Percentiles rank a stretch among this genome's conserved stretches.
Evolutionary conservation across 495 filamentous ascomycete species (phyloP).

Genomic region (Mytilinidion resinicola): DNA sequence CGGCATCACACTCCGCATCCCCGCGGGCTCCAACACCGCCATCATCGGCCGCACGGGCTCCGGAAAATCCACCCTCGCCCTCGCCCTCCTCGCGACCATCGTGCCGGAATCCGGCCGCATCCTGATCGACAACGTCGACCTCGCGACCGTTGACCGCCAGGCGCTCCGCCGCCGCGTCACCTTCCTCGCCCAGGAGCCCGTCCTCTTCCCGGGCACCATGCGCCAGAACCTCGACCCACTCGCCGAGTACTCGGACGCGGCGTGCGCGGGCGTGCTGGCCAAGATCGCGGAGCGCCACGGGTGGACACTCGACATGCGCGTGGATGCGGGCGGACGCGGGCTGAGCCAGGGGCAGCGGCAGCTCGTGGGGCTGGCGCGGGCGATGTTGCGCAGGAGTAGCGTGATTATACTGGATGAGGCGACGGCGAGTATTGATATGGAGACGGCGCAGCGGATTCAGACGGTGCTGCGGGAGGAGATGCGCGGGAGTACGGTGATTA

Average conservation of each 20-base stretch:
- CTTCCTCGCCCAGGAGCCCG: constrained; percentile 59
- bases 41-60: constrained; percentile 58
- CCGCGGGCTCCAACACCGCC: constrained; percentile 63
- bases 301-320: constrained; percentile 49
- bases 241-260: constrained; percentile 39
- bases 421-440: constrained; percentile 76
- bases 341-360: constrained; percentile 59
- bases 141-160: constrained; percentile 54
- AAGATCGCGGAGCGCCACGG: constrained; percentile 47
- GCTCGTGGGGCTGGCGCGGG: constrained; percentile 50
- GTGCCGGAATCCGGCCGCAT: constrained; percentile 51
- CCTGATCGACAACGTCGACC: constrained; percentile 53
- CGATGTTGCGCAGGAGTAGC: constrained; percentile 50
- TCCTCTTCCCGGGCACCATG: constrained; percentile 57
- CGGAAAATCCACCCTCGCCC: constrained; percentile 61
- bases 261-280: constrained; percentile 46
- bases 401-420: constrained; percentile 69
- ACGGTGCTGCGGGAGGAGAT: constrained; percentile 68
- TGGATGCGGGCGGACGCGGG: constrained; percentile 54
- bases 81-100: constrained; percentile 53
- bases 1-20: constrained; percentile 60
- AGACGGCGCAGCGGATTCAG: constrained; percentile 73
- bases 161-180: constrained; percentile 53
- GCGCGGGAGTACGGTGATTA: constrained; percentile 71
- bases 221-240: constrained; percentile 51